Percentiles rank a stretch among this genome's conserved stretches.
Evolutionary conservation across 768 basidiomycete genomes (phyloP).

Genomic region (Leccinum subtestaceum): DNA sequence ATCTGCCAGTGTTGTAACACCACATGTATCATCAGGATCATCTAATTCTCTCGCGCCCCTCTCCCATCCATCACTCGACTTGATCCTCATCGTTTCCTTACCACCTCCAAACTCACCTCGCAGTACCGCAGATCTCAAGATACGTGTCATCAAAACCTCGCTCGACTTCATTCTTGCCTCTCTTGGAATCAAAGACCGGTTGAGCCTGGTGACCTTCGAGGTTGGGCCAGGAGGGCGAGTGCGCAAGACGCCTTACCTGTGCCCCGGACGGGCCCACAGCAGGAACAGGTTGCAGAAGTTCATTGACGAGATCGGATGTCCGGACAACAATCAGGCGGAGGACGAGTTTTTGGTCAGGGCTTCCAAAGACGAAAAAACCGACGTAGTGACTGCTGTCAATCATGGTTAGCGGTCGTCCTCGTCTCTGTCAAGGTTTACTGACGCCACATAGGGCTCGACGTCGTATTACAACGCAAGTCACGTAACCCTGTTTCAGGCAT

Average conservation of each 20-base stretch:
- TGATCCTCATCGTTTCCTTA: constrained; percentile 88
- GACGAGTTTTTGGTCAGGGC: constrained; percentile 67
- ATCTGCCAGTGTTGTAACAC: constrained; percentile 55
- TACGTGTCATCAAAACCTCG: constrained; percentile 84
- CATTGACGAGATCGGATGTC: constrained; percentile 61
- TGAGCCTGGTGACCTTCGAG: constrained; percentile 92
- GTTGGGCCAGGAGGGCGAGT: constrained; percentile 80
- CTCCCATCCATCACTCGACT: constrained; percentile 83
- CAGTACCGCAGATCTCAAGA: constrained; percentile 80
- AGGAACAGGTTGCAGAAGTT: constrained; percentile 71
- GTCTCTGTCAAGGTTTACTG: background rate
- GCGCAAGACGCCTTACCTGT: constrained; percentile 92
- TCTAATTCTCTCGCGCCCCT: constrained; percentile 81
- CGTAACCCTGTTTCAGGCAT: constrained; percentile 90
- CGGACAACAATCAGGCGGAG: constrained; percentile 45
- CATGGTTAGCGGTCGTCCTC: constrained; percentile 53
- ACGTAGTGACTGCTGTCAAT: constrained; percentile 98
- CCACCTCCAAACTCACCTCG: constrained; percentile 70
- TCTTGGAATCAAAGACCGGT: constrained; percentile 71
- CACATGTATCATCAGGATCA: constrained; percentile 69
- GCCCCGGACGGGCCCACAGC: constrained; percentile 64
- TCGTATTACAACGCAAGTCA: constrained; percentile 90
- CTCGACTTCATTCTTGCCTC: constrained; percentile 84
- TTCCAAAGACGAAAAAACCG: constrained; percentile 89
- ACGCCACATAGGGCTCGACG: constrained; percentile 67